Evolutionary conservation across 306 rosid genomes (phyloP).

Genomic region (Cicer arietinum): DNA sequence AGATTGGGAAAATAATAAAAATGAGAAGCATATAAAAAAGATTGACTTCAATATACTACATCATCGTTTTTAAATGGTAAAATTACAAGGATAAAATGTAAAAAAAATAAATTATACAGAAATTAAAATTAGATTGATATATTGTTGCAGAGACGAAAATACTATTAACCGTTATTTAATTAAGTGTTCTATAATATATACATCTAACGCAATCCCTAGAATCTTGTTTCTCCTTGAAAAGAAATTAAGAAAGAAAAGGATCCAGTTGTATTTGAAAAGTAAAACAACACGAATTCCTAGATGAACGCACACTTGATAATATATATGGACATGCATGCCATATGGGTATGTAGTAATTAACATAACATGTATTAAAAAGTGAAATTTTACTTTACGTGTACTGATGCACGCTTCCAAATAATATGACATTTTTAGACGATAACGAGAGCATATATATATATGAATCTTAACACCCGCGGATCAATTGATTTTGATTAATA

Average conservation of each 20-base stretch:
- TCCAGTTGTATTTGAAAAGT: conserved; percentile 42
- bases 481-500: background rate
- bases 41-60: no score
- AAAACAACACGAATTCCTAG: conserved; percentile 41
- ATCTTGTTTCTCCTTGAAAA: background rate
- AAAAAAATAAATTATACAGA: no score
- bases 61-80: no score
- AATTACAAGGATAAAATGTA: no score
- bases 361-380: background rate
- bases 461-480: conserved; percentile 34
- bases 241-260: conserved; percentile 29
- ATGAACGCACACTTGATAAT: conserved; percentile 11
- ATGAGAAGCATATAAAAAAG: no score
- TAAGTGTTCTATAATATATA: no score
- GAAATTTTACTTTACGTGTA: conserved; percentile 27
- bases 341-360: background rate
- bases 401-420: conserved; percentile 48
- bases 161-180: no score
- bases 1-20: no score
- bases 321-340: conserved; percentile 39
- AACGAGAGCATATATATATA: conserved; percentile 38
- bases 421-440: conserved; percentile 39
- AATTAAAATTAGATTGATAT: no score
- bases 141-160: no score
- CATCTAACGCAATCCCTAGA: no score